Evolutionary conservation across 2,329 filamentous ascomycete species (phyloP).

Genomic region (Colletotrichum tofieldiae): DNA sequence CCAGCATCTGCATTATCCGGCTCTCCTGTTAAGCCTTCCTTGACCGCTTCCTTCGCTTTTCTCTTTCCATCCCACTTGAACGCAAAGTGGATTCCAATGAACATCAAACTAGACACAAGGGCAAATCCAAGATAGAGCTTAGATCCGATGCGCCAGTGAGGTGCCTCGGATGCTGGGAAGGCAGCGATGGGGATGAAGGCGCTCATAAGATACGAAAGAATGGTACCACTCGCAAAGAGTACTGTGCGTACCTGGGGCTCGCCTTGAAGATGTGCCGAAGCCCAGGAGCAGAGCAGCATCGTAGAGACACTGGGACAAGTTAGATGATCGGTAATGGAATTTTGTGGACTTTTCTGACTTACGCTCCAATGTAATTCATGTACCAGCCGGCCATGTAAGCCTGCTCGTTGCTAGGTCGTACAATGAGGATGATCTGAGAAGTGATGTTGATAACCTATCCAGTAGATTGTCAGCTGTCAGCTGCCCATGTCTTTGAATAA

Average conservation of each 20-base stretch:
- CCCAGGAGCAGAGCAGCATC: slow-evolving; percentile 35
- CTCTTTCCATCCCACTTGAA: slow-evolving; percentile 33
- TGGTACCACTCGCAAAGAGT: slow-evolving; percentile 32
- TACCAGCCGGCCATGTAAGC: slow-evolving; percentile 39
- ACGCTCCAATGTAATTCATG: slow-evolving; percentile 40
- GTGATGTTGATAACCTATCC: slow-evolving; percentile 28
- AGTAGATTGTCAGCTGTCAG: neutral
- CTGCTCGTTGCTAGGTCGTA: slow-evolving; percentile 24
- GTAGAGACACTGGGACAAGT: slow-evolving; percentile 20
- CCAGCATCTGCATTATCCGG: slow-evolving; percentile 22
- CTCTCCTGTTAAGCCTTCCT: slow-evolving; percentile 20
- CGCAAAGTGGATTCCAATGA: slow-evolving; percentile 27
- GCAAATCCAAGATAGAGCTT: slow-evolving; percentile 31
- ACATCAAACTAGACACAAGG: slow-evolving; percentile 18
- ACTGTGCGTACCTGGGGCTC: slow-evolving; percentile 38
- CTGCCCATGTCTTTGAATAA: neutral
- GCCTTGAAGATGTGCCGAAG: slow-evolving; percentile 15
- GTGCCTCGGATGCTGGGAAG: slow-evolving; percentile 14
- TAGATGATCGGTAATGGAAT: neutral
- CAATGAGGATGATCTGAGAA: slow-evolving; percentile 28
- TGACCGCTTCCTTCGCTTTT: slow-evolving; percentile 25
- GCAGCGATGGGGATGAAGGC: slow-evolving; percentile 38
- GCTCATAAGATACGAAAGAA: slow-evolving; percentile 27
- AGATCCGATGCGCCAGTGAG: slow-evolving; percentile 30
- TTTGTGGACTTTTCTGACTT: neutral